These are phyloP conservation scores for Lentinula novae-zelandiae DNA, from an alignment of 1,284 basidiomycete genomes.

Conservation along the genomic window DNA sequence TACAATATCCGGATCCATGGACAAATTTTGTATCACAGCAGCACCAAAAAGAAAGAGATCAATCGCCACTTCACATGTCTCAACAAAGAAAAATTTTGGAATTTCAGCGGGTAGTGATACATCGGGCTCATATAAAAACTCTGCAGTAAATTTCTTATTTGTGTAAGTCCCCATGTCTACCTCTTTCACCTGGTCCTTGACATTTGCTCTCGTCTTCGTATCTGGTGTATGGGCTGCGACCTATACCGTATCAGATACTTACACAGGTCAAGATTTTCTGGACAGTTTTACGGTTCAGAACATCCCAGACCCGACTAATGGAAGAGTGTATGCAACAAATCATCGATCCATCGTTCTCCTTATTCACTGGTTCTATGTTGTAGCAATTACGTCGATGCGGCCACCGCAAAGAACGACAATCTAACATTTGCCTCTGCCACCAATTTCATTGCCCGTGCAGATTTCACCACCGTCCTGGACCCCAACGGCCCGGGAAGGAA, in stretches of 20 bases:
- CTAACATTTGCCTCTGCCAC: constrained; percentile 31
- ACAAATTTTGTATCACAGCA: background rate
- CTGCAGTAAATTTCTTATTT: background rate
- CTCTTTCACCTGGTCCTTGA: background rate
- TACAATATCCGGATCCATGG: background rate
- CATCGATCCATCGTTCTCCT: background rate
- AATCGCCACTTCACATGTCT: background rate
- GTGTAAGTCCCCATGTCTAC: constrained; percentile 2
- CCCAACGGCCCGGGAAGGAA: constrained; percentile 43
- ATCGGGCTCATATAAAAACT: background rate
- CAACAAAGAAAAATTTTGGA: background rate
- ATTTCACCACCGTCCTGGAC: constrained; percentile 39
- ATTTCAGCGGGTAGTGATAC: background rate
- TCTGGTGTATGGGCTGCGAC: constrained; percentile 10
- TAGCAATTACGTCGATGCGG: constrained; percentile 37
- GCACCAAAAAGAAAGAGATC: background rate
- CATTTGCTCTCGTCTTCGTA: background rate
- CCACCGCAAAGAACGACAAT: constrained; percentile 30
- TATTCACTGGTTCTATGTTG: background rate
- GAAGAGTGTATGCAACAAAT: constrained; percentile 44
- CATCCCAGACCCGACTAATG: constrained; percentile 51
- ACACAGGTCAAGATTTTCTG: constrained; percentile 43
- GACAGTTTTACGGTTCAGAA: constrained; percentile 40
- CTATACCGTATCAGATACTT: constrained; percentile 32
- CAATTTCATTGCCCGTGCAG: constrained; percentile 39